Conservation (phyloP, 164 flowering plant species). For the Vitis amurensis region DNA sequence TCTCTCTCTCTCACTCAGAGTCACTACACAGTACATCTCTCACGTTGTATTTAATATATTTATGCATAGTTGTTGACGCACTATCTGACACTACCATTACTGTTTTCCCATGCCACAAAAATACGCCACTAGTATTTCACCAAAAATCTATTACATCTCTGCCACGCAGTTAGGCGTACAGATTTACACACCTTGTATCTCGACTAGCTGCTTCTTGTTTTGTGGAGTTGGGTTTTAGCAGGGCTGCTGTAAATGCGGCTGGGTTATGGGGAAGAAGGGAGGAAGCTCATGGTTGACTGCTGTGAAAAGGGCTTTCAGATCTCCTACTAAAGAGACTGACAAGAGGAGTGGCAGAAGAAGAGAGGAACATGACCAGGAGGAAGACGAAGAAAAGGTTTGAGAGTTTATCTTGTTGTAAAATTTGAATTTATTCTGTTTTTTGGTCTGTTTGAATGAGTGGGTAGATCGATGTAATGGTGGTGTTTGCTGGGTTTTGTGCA, state of each 20-base stretch:
- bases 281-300: constrained; percentile 53
- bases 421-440: neutral
- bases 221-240: constrained; percentile 15
- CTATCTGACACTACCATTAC: constrained; percentile 5
- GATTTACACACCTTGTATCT: too few species aligned
- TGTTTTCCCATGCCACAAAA: neutral
- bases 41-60: neutral
- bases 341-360: constrained; percentile 22
- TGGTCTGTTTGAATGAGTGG: neutral
- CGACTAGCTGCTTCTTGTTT: too few species aligned
- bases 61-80: constrained; percentile 5
- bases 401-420: neutral
- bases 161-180: neutral
- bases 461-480: neutral
- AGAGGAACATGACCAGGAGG: constrained; percentile 36
- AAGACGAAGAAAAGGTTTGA: constrained; percentile 46
- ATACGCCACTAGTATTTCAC: neutral
- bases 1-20: too few species aligned
- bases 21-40: neutral
- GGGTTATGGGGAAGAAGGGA: constrained; percentile 51
- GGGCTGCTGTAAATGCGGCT: too few species aligned
- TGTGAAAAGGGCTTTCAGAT: constrained; percentile 64
- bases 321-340: constrained; percentile 44
- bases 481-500: constrained; percentile 15
- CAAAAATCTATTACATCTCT: neutral